phyloP scores from a whole-genome alignment of 148 eudicot species.

The Cornus kousa region DNA sequence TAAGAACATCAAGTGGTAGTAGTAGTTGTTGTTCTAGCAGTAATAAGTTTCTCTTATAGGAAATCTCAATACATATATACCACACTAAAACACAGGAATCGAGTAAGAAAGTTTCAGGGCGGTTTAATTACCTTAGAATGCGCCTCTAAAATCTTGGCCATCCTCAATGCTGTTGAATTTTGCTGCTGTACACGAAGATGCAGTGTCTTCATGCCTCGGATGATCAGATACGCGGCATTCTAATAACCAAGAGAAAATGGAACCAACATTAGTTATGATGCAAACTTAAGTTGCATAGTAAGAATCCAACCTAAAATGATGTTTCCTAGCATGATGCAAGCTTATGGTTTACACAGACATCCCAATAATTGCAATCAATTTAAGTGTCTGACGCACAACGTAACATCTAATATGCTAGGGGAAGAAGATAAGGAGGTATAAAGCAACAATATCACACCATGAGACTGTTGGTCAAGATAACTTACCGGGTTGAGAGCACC shows the following conservation, averaged over 20 bases:
- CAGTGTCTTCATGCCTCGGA: constrained; percentile 94
- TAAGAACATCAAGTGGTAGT: no score
- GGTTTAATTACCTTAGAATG: constrained; percentile 76
- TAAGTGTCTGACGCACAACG: background rate
- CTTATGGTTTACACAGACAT: background rate
- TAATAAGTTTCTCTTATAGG: no score
- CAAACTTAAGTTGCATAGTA: background rate
- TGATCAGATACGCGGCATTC: constrained; percentile 79
- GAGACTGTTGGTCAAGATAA: background rate
- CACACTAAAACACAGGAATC: background rate
- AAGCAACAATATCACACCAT: background rate
- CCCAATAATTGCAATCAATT: no score
- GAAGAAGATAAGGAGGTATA: background rate
- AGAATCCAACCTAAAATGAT: background rate
- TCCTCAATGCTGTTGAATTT: constrained; percentile 78
- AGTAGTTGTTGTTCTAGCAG: no score
- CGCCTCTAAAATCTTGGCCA: constrained; percentile 94
- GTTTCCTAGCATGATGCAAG: no score
- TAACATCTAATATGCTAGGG: background rate
- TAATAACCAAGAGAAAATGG: constrained; percentile 17
- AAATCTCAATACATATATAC: no score
- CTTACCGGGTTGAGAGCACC: constrained; percentile 94
- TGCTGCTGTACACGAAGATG: constrained; percentile 92
- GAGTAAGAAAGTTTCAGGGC: background rate
- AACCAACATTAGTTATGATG: background rate